Conservation (phyloP, 345 rosid species). For the Gossypium bickii region DNA sequence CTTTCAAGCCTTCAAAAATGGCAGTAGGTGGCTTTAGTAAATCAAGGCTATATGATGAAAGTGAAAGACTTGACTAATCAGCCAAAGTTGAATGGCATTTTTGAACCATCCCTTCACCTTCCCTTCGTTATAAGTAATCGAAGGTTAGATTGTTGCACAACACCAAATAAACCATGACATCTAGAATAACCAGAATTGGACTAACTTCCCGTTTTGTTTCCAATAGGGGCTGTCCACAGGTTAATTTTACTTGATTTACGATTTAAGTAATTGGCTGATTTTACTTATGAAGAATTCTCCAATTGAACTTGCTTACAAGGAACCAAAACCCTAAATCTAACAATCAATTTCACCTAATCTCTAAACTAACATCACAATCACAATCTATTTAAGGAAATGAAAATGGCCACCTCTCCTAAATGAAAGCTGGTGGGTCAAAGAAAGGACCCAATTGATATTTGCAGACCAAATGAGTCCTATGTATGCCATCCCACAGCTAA, state of each 20-base stretch:
- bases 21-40: not conserved
- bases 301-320: not conserved
- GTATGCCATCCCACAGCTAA: conserved; percentile 8
- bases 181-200: not conserved
- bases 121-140: conserved; percentile 15
- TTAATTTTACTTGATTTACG: too few relatives aligned
- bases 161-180: not conserved
- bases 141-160: not conserved
- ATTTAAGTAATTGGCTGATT: too few relatives aligned
- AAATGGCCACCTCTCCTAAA: conserved; percentile 21
- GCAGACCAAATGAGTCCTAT: conserved; percentile 4
- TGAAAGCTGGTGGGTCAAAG: conserved; percentile 21
- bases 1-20: conserved; percentile 9
- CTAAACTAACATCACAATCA: not conserved
- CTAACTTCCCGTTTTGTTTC: not conserved
- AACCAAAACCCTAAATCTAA: not conserved
- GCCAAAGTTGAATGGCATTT: not conserved
- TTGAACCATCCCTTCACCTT: conserved; percentile 8
- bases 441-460: conserved; percentile 16
- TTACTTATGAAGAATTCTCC: not conserved
- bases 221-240: too few relatives aligned
- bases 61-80: conserved; percentile 16
- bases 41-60: conserved; percentile 4
- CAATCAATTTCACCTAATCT: not conserved
- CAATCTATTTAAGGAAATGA: not conserved